A percentile compares a stretch with the other conserved stretches of the same genome.
phyloP scores from a whole-genome alignment of 2,329 filamentous ascomycete species.

The Phaeosphaeriaceae sp. region DNA sequence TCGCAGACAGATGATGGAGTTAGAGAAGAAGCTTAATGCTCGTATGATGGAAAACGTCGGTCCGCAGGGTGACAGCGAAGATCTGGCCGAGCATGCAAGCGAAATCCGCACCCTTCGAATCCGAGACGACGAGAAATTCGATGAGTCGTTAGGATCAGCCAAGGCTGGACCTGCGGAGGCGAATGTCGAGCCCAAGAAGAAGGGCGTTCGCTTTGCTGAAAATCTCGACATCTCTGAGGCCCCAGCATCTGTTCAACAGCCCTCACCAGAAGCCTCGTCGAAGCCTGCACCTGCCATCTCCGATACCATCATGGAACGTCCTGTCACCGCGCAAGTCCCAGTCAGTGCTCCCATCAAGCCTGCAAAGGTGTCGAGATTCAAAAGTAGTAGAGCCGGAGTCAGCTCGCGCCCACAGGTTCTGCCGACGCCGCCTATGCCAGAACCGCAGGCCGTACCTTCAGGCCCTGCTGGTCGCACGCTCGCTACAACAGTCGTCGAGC shows the following conservation, averaged over 20 bases:
- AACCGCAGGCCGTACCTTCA: slow-evolving; percentile 41
- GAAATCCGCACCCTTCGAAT: slow-evolving; percentile 65
- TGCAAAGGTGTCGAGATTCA: slow-evolving; percentile 52
- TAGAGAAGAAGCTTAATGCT: slow-evolving; percentile 77
- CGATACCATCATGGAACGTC: slow-evolving; percentile 45
- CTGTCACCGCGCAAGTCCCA: slow-evolving; percentile 14
- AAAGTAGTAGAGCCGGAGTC: slow-evolving; percentile 35
- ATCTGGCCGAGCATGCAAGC: slow-evolving; percentile 57
- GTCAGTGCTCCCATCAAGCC: slow-evolving; percentile 29
- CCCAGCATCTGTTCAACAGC: slow-evolving; percentile 35
- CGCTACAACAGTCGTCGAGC: slow-evolving; percentile 65
- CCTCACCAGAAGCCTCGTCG: slow-evolving; percentile 7
- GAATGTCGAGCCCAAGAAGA: slow-evolving; percentile 50
- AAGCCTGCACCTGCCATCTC: slow-evolving; percentile 37
- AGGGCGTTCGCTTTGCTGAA: slow-evolving; percentile 82
- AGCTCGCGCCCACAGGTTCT: slow-evolving; percentile 22
- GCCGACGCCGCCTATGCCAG: slow-evolving; percentile 30
- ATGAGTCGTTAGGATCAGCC: slow-evolving; percentile 23
- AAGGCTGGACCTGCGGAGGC: slow-evolving; percentile 7
- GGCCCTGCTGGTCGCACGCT: slow-evolving; percentile 60
- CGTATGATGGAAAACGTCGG: slow-evolving; percentile 65
- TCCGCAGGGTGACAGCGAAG: slow-evolving; percentile 51
- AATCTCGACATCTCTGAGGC: slow-evolving; percentile 72
- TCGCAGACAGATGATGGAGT: slow-evolving; percentile 79
- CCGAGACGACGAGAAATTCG: slow-evolving; percentile 48